Percentiles rank a stretch among this genome's conserved stretches.
Evolutionary conservation across 495 filamentous ascomycete genomes (phyloP).

Genomic region (Emericellopsis terricola): DNA sequence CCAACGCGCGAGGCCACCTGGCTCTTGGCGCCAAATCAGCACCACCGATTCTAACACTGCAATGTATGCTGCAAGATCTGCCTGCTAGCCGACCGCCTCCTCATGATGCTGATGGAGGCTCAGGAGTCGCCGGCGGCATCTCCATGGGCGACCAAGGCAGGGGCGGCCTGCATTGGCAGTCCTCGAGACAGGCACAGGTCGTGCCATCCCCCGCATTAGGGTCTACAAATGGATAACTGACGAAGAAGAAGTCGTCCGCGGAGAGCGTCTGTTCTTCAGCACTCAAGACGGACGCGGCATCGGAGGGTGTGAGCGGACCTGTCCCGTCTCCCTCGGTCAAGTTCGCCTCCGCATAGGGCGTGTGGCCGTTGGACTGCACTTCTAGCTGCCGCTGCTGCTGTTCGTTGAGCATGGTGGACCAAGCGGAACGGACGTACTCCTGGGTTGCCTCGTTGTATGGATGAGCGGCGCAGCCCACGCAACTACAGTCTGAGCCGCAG

Average conservation of each 20-base stretch:
- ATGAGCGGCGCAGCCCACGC: constrained; percentile 49
- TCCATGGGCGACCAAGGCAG: constrained; percentile 4
- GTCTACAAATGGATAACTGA: constrained; percentile 21
- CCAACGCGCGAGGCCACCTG: too few relatives aligned
- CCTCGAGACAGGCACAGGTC: constrained; percentile 32
- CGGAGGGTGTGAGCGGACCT: constrained; percentile 16
- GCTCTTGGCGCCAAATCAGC: too few relatives aligned
- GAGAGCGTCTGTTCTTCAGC: constrained; percentile 26
- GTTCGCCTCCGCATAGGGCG: background rate
- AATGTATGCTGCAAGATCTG: too few relatives aligned
- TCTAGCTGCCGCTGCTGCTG: background rate
- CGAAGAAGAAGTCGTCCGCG: constrained; percentile 28
- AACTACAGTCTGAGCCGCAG: constrained; percentile 51
- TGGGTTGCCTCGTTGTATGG: constrained; percentile 57
- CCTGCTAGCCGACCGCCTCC: too few relatives aligned
- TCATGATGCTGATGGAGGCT: too few relatives aligned
- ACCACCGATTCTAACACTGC: too few relatives aligned
- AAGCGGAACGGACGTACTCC: constrained; percentile 34
- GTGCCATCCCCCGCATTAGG: constrained; percentile 16
- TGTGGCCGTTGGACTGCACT: background rate
- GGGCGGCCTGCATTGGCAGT: constrained; percentile 25
- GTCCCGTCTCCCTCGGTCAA: background rate
- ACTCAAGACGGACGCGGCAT: constrained; percentile 18
- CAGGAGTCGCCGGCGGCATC: too few relatives aligned
- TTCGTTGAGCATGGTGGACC: constrained; percentile 7